Base-by-base conservation (phyloP, 805 yeast genomes). In the Ogataea angusta region DNA sequence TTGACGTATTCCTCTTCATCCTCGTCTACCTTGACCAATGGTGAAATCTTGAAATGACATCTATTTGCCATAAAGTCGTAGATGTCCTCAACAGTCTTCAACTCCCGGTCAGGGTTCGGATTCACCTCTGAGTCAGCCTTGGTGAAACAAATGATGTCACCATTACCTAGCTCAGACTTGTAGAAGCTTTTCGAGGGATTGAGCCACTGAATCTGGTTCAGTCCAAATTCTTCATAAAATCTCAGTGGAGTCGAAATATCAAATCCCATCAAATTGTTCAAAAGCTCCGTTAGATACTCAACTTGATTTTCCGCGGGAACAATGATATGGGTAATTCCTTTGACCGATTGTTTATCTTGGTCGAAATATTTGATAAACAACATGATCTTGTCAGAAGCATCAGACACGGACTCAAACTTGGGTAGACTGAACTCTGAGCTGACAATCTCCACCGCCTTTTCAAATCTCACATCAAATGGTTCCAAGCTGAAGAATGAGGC, bases 271-370 rank as follows among this genome's bases (percentile, higher is more conserved):
- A 73, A 47, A 18, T 57, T 48, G 38, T 67, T 68, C 8, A 82
- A 41, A 1, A 66, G 56, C 10, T 70, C 68, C 3, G 67, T 48
- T 13, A 82, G 44, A 2, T 62, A 56, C 0, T 66, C 63, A 6
- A 82, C 59, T 1, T 59, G 53, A 15, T 73, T 76, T 34, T 72
- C 73, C 37, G 71, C 72, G 10, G 71, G 60, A 1, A 84, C 78
- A 14, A 70, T 61, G 3, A 70, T 57, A 52, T 85, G 85, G 0
- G 85, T 75, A 14, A 84, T 62, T 1, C 95, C 95, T n/a, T 58
- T 62, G n/a, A 87, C 57, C 5, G 68, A 58, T 56, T 79, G 83
- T 0, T 62, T 51, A 4, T 57, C 55, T 1, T 70, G 72, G 54
- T 88, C 26, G 72, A 39, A 19, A 59, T 51, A 40, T 60, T 63